Conservation (phyloP, 1,284 basidiomycete species). For the Pyrrhoderma noxium region DNA sequence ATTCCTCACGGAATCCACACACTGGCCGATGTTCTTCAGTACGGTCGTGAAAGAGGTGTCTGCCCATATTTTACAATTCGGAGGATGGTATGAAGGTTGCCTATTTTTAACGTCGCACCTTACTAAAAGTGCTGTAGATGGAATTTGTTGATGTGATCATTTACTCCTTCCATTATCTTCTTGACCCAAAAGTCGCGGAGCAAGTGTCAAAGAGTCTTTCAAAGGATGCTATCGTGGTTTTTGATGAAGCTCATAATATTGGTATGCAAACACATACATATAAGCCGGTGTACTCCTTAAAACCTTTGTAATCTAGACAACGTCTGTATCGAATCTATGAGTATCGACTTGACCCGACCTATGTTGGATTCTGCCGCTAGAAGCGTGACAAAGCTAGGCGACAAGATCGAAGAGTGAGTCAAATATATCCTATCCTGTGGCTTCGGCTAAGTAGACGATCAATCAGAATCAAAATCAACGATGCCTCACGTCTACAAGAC, state of each 20-base stretch:
- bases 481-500: conserved; percentile 91
- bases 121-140: conserved; percentile 49
- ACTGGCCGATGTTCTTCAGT: conserved; percentile 86
- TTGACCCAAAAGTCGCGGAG: conserved; percentile 98
- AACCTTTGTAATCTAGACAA: conserved; percentile 56
- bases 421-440: neutral
- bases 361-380: conserved; percentile 95
- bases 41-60: conserved; percentile 78
- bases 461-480: conserved; percentile 83
- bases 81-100: conserved; percentile 67
- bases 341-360: conserved; percentile 96
- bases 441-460: neutral
- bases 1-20: conserved; percentile 92
- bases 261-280: conserved; percentile 45
- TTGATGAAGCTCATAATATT: conserved; percentile 99
- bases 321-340: conserved; percentile 97
- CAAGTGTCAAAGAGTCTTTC: conserved; percentile 97
- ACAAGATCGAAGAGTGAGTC: conserved; percentile 91
- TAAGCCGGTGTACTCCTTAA: neutral
- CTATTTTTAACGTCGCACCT: neutral
- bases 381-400: conserved; percentile 82
- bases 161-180: conserved; percentile 98
- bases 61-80: conserved; percentile 98
- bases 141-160: conserved; percentile 95
- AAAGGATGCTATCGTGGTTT: conserved; percentile 97